phyloP scores from a whole-genome alignment of 495 filamentous ascomycete species.

The Lineolata rhizophorae region DNA sequence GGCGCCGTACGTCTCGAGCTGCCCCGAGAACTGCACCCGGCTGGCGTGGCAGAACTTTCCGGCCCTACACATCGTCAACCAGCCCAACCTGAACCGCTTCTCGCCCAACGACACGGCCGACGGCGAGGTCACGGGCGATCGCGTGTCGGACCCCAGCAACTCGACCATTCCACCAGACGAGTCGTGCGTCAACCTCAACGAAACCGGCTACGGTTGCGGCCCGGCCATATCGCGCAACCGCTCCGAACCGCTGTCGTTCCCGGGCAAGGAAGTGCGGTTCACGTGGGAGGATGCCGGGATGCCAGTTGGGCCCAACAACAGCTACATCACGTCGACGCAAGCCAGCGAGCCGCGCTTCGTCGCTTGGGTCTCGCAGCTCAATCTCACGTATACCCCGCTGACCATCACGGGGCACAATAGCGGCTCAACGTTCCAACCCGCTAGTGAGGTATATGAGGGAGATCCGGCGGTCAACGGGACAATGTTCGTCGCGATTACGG shows the following conservation, averaged over 20 bases:
- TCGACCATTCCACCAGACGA: slow-evolving; percentile 18
- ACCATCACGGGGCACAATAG: slow-evolving; percentile 27
- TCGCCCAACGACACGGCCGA: slow-evolving; percentile 28
- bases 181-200: slow-evolving; percentile 28
- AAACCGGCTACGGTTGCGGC: slow-evolving; percentile 30
- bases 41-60: slow-evolving; percentile 85
- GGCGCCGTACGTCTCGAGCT: slow-evolving; percentile 64
- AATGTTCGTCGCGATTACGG: slow-evolving; percentile 59
- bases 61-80: slow-evolving; percentile 46
- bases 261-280: slow-evolving; percentile 50
- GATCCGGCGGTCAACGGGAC: slow-evolving; percentile 60
- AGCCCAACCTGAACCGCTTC: slow-evolving; percentile 45
- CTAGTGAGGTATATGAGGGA: slow-evolving; percentile 32
- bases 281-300: slow-evolving; percentile 52
- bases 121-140: slow-evolving; percentile 30
- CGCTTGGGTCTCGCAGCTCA: slow-evolving; percentile 63
- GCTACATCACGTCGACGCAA: slow-evolving; percentile 42
- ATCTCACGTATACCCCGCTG: slow-evolving; percentile 60
- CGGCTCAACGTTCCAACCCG: slow-evolving; percentile 51
- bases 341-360: slow-evolving; percentile 44
- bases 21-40: slow-evolving; percentile 51
- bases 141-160: slow-evolving; percentile 24
- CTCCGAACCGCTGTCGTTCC: slow-evolving; percentile 44
- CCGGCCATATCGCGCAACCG: slow-evolving; percentile 47
- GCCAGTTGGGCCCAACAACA: slow-evolving; percentile 57